Evolutionary conservation across 495 filamentous ascomycete genomes (phyloP).

Genomic region (Venustampulla echinocandica): DNA sequence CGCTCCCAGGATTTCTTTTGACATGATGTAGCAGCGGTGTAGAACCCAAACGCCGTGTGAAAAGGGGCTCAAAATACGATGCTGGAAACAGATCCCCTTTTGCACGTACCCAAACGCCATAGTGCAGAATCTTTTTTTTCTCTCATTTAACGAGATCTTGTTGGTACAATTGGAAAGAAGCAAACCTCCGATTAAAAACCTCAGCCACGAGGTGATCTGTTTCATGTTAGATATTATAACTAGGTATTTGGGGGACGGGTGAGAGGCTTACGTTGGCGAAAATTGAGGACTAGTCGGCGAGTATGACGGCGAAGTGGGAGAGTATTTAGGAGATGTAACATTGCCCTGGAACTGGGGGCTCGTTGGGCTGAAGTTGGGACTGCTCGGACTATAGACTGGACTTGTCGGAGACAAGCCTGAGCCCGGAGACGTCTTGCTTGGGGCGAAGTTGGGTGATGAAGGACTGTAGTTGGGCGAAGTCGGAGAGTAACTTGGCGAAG

Average conservation of each 20-base stretch:
- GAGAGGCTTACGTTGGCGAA: conserved; percentile 16
- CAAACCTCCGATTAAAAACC: background rate
- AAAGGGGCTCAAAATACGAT: background rate
- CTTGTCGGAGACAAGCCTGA: conserved; percentile 31
- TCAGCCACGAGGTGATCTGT: conserved; percentile 8
- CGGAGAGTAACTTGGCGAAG: conserved; percentile 57
- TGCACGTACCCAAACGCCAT: conserved; percentile 15
- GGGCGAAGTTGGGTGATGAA: conserved; percentile 43
- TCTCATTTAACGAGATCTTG: conserved; percentile 6
- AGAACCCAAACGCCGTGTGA: too few species aligned
- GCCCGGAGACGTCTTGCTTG: conserved; percentile 42
- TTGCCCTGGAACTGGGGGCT: conserved; percentile 44
- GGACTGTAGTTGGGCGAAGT: conserved; percentile 56
- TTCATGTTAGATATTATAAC: background rate
- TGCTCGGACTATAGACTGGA: conserved; percentile 23
- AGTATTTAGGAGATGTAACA: conserved; percentile 39
- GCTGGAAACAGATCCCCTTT: conserved; percentile 10
- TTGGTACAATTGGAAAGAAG: conserved; percentile 9
- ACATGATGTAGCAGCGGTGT: too few species aligned
- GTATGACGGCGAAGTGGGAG: conserved; percentile 19
- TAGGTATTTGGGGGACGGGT: background rate
- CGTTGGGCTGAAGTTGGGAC: conserved; percentile 56
- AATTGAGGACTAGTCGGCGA: conserved; percentile 22
- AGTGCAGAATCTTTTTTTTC: conserved; percentile 14
- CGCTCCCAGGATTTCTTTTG: too few species aligned